Evolutionary conservation across 1,284 basidiomycete species (phyloP), one percentile per base, ranked within the genome.

Genomic region (Puccinia polysora): DNA sequence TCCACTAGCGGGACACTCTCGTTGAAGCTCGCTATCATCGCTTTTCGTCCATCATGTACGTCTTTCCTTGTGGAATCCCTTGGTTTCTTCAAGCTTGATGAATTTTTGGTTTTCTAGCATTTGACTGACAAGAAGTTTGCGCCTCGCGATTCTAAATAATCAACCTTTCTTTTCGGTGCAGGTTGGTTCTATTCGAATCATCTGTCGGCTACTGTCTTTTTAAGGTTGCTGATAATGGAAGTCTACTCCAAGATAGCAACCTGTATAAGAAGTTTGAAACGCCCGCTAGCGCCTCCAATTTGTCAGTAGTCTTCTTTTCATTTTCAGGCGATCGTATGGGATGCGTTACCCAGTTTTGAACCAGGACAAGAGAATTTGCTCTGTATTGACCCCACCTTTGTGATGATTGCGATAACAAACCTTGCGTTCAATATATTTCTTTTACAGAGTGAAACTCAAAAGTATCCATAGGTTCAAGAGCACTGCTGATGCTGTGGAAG

Each of bases 401-500:
- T n/a, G n/a, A n/a, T n/a, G n/a, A n/a, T n/a, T n/a, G n/a, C n/a
- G n/a, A n/a, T n/a, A n/a, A n/a, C n/a, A n/a, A n/a, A n/a, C n/a
- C n/a, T n/a, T n/a, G n/a, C n/a, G n/a, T n/a, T n/a, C n/a, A n/a
- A n/a, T n/a, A n/a, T n/a, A n/a, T n/a, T n/a, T n/a, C n/a, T n/a
- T n/a, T n/a, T n/a, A 59, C 74, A 95, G 93, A 62, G 83, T 97
- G 75, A 96, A 97, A 82, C 84, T 98, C 73, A 91, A 95, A 80
- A 91, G 92, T 50, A 85, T 98, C 73, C 95, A 98, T 83, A 89
- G 92, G 69, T 98, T 98, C 82, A 89, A 89, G 43, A 95, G 92
- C 58, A 97, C 95, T 10, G 96, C 91, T 32, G 88, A 89, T 25
- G 95, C 96, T n/a, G 95, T 98, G n/a, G 94, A 97, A 82, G 95